Percentiles rank a stretch among this genome's conserved stretches.
These are phyloP conservation scores for Trametes coccinea DNA, from an alignment of 768 basidiomycete species.

Conservation along the genomic window DNA sequence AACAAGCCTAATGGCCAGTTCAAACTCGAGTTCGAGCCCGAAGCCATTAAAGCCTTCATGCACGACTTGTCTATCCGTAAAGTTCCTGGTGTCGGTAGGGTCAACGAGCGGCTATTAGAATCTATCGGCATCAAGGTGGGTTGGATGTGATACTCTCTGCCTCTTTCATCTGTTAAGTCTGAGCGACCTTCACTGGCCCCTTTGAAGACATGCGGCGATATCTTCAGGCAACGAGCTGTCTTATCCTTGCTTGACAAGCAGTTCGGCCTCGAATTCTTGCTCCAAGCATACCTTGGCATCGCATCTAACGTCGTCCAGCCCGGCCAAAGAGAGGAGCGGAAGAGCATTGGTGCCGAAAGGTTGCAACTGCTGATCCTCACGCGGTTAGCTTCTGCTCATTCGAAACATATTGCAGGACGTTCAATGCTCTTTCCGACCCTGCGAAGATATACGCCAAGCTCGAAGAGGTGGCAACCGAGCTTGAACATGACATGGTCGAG, in stretches of 20 bases:
- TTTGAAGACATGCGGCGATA: slow-evolving; percentile 83
- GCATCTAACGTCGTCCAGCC: slow-evolving; percentile 82
- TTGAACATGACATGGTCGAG: slow-evolving; percentile 78
- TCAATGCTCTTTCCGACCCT: slow-evolving; percentile 64
- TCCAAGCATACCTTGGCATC: slow-evolving; percentile 83
- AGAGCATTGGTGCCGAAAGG: slow-evolving; percentile 93
- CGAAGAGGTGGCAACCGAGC: slow-evolving; percentile 75
- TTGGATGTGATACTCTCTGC: neutral
- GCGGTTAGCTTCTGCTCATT: neutral
- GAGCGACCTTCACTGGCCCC: too few species aligned
- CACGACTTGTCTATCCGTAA: slow-evolving; percentile 79
- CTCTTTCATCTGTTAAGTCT: too few species aligned
- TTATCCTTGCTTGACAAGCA: slow-evolving; percentile 86
- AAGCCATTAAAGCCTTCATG: slow-evolving; percentile 76
- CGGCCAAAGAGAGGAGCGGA: slow-evolving; percentile 75
- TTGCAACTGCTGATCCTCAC: slow-evolving; percentile 27
- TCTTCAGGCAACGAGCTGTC: slow-evolving; percentile 70
- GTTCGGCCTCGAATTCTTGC: slow-evolving; percentile 74
- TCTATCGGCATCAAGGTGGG: slow-evolving; percentile 82
- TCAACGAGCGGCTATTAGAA: slow-evolving; percentile 84
- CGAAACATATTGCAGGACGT: slow-evolving; percentile 55
- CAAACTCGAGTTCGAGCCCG: slow-evolving; percentile 62
- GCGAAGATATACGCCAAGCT: slow-evolving; percentile 74
- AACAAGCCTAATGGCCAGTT: slow-evolving; percentile 97
- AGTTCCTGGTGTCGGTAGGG: slow-evolving; percentile 87